Evolutionary conservation across 2,329 filamentous ascomycete species (phyloP).

Genomic region (Xylaria sp.): DNA sequence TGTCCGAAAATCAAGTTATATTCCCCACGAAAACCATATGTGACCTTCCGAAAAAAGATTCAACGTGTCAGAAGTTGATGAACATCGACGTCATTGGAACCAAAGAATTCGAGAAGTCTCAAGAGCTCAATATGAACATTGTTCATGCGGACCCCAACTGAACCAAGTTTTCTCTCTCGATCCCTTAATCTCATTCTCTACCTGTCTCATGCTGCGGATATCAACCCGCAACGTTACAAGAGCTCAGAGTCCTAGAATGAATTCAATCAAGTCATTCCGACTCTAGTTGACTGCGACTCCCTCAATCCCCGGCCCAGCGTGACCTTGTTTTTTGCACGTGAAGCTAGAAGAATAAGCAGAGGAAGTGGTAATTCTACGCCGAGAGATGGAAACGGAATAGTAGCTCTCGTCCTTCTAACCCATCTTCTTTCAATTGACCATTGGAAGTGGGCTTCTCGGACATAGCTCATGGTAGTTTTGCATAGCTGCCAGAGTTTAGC

Average conservation of each 20-base stretch:
- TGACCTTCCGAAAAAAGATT: background rate
- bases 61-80: background rate
- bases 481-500: background rate
- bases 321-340: constrained; percentile 17
- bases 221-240: constrained; percentile 32
- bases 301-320: constrained; percentile 5
- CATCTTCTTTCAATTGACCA: constrained; percentile 7
- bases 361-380: constrained; percentile 20
- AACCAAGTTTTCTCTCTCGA: constrained; percentile 21
- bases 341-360: constrained; percentile 1
- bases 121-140: constrained; percentile 9
- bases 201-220: constrained; percentile 5
- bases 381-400: constrained; percentile 1
- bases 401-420: constrained; percentile 8
- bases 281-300: background rate
- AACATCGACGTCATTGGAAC: background rate
- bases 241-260: constrained; percentile 10
- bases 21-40: background rate
- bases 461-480: constrained; percentile 4
- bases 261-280: constrained; percentile 12
- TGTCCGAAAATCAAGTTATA: background rate
- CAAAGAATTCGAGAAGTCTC: background rate
- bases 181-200: constrained; percentile 5
- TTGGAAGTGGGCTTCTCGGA: constrained; percentile 29
- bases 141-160: constrained; percentile 13